Conservation (phyloP, 257 asterid species). For the Handroanthus guayacan region DNA sequence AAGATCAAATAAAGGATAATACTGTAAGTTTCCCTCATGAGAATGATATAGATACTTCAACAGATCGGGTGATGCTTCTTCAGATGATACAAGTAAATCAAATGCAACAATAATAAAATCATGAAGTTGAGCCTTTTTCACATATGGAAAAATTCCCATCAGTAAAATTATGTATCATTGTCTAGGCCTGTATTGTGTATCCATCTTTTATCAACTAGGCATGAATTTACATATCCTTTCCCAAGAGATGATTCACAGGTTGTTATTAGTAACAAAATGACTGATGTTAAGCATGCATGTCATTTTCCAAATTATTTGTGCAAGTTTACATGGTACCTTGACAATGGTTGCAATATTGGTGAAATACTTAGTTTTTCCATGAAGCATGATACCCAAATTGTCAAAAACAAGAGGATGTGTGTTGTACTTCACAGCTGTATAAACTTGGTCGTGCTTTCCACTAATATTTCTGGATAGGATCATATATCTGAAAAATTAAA, state of each 20-base stretch:
- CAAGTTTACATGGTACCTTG: constrained; percentile 54
- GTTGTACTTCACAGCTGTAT: constrained; percentile 44
- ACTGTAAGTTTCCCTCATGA: constrained; percentile 23
- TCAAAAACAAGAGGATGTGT: constrained; percentile 54
- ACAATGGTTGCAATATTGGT: constrained; percentile 59
- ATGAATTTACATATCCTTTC: neutral
- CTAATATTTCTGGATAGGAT: constrained; percentile 55
- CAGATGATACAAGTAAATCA: constrained; percentile 4
- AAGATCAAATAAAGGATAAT: constrained; percentile 33
- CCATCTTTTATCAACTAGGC: neutral
- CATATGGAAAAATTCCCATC: too few species aligned
- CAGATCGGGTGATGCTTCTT: constrained; percentile 16
- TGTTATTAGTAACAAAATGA: constrained; percentile 9
- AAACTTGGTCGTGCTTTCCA: constrained; percentile 43
- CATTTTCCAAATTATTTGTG: constrained; percentile 21
- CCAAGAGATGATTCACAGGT: constrained; percentile 19
- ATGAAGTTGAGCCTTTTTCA: neutral
- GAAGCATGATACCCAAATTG: constrained; percentile 72
- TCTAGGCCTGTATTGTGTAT: constrained; percentile 6
- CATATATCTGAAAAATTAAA: constrained; percentile 58
- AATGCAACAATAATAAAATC: constrained; percentile 17
- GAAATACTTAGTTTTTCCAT: constrained; percentile 66
- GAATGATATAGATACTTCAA: constrained; percentile 28
- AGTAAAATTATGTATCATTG: neutral
- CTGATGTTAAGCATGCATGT: constrained; percentile 2